Conservation (phyloP, 331 rosid genomes). For the Acacia concinna region DNA sequence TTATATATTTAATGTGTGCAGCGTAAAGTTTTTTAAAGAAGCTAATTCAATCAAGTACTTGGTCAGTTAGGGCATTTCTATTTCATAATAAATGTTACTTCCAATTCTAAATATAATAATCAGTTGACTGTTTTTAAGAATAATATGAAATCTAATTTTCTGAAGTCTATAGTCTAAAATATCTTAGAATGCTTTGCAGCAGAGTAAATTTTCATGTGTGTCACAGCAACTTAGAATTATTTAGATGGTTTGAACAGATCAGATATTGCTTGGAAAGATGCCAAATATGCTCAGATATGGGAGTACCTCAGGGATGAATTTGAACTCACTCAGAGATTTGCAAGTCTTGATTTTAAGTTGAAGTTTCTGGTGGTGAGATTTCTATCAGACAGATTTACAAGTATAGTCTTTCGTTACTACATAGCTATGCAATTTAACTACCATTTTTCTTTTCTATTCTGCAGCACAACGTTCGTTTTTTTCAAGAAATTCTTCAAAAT, state of each 20-base stretch:
- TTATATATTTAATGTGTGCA: no score
- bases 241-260: slow-evolving; percentile 58
- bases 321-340: slow-evolving; percentile 91
- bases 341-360: slow-evolving; percentile 95
- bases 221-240: background rate
- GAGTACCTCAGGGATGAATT: slow-evolving; percentile 96
- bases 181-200: background rate
- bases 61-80: no score
- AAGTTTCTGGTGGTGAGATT: slow-evolving; percentile 88
- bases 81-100: no score
- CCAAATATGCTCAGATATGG: slow-evolving; percentile 99
- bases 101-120: no score
- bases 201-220: background rate
- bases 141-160: no score
- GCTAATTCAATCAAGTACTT: no score
- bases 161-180: background rate
- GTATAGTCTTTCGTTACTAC: background rate
- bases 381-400: background rate
- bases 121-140: no score
- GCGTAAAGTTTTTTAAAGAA: no score
- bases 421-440: background rate
- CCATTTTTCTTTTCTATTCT: background rate
- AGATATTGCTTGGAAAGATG: slow-evolving; percentile 99
- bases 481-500: slow-evolving; percentile 75
- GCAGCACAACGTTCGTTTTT: background rate